Evolutionary conservation across 2,329 filamentous ascomycete genomes (phyloP).

Genomic region (Pestalotiopsis sp.): DNA sequence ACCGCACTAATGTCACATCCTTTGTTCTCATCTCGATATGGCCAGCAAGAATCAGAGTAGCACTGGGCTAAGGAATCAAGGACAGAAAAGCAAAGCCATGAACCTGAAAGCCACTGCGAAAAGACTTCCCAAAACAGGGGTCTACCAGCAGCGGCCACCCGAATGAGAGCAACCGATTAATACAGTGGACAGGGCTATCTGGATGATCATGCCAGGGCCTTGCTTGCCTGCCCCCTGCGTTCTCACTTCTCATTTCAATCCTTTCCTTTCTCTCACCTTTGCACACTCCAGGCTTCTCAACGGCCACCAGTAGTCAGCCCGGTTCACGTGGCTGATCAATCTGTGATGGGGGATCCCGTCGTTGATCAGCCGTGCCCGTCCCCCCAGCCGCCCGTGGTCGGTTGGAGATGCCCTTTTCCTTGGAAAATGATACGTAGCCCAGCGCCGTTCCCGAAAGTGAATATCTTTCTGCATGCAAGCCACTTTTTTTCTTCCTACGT

Average conservation of each 20-base stretch:
- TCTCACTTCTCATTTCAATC: neutral
- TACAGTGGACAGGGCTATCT: neutral
- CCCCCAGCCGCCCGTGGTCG: neutral
- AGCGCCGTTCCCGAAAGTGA: neutral
- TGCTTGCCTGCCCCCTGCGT: neutral
- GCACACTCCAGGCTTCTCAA: neutral
- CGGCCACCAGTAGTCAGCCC: conserved; percentile 2
- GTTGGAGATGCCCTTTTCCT: conserved; percentile 11
- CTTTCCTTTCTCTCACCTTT: neutral
- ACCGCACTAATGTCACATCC: neutral
- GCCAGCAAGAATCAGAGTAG: neutral
- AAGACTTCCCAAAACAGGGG: conserved; percentile 8
- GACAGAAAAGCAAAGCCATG: conserved; percentile 5
- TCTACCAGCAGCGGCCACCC: neutral
- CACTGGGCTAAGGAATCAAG: neutral
- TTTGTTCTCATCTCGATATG: neutral
- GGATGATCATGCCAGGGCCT: neutral
- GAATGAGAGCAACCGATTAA: neutral
- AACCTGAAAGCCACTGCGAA: conserved; percentile 3
- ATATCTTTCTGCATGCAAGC: neutral
- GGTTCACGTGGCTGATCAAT: conserved; percentile 12
- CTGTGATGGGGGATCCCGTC: neutral
- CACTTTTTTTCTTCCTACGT: neutral
- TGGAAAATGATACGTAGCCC: neutral
- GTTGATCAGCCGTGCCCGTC: neutral